Evolutionary conservation across 108 stramenopile genomes (phyloP), one percentile per base, ranked within the genome.

Genomic region (Cyclostephanos tholiformis): DNA sequence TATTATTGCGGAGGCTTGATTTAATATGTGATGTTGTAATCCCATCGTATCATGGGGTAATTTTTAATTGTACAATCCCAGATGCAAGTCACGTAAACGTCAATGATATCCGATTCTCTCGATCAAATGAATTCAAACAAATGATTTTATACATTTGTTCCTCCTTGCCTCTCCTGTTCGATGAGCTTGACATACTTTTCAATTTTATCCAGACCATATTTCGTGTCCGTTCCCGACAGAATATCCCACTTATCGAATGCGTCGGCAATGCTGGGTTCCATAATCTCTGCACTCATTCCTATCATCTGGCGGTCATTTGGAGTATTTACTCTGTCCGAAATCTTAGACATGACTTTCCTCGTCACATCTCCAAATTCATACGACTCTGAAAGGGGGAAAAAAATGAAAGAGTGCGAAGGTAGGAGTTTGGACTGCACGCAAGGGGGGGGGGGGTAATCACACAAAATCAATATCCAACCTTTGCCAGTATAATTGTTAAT

Each of bases 321-420:
- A 17, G n/a, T 20, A 48, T 59, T 71, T 12, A 17, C 68, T 2
- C 52, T 25, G 23, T 75, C 74, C 43, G 51, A 38, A 53, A 80
- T 51, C n/a, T 32, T 71, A 27, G 74, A 68, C 12, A 80, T 74
- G 35, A 75, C 74, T 9, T 17, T 63, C 23, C 57, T 80, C 9
- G 79, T 80, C 6, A 80, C 58, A 41, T 80, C 79, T 3, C 79
- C 79, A 56, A 80, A 80, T 1, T 61, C 62, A 52, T 78, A 78
- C 22, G 59, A 58, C 25, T 78, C 75, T 76, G 23, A 23, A 0
- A 10, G n/a, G n/a, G n/a, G n/a, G 26, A 22, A 41, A 13, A n/a
- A 62, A 35, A 35, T 35, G 29, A 19, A 46, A 48, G 20, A 14
- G 55, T 56, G 59, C 49, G 35, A 44, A 20, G 35, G 22, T 35